These are phyloP conservation scores for Ogataea naganishii DNA, from an alignment of 805 yeast species.

Conservation along the genomic window DNA sequence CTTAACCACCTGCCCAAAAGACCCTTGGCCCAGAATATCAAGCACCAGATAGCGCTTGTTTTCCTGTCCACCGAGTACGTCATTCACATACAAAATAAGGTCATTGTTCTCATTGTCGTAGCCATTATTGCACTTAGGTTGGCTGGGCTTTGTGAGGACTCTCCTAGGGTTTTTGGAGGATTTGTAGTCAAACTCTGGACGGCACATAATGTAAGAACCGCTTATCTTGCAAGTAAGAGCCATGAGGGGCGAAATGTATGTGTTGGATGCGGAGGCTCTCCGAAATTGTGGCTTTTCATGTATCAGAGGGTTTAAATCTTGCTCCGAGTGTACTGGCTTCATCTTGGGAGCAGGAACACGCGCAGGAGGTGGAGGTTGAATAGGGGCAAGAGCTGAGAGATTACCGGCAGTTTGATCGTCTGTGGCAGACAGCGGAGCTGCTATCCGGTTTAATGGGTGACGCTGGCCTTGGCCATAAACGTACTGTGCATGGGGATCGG, in stretches of 20 bases:
- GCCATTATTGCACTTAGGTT: slow-evolving; percentile 74
- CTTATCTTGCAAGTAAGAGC: slow-evolving; percentile 74
- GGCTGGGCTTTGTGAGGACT: slow-evolving; percentile 87
- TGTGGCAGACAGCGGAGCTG: no score
- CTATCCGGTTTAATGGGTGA: no score
- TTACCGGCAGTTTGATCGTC: no score
- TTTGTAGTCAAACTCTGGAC: slow-evolving; percentile 76
- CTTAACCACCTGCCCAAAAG: slow-evolving; percentile 97
- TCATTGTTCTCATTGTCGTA: slow-evolving; percentile 83
- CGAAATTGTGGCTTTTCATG: slow-evolving; percentile 63
- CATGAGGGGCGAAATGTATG: slow-evolving; percentile 66
- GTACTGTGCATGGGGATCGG: no score
- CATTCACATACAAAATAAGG: slow-evolving; percentile 90
- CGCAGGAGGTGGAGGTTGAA: no score
- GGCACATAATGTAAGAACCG: slow-evolving; percentile 77
- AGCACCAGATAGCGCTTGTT: slow-evolving; percentile 81
- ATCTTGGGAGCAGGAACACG: slow-evolving; percentile 44
- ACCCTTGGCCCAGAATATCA: slow-evolving; percentile 91
- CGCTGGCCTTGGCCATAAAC: no score
- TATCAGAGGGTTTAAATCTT: slow-evolving; percentile 53
- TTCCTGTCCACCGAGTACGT: slow-evolving; percentile 78
- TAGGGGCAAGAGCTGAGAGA: no score
- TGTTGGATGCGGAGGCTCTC: slow-evolving; percentile 56
- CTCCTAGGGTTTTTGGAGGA: slow-evolving; percentile 83
- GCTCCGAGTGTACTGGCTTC: slow-evolving; percentile 27